phyloP scores from a whole-genome alignment of 176 grass and related monocot species.

The Rhynchospora breviuscula region DNA sequence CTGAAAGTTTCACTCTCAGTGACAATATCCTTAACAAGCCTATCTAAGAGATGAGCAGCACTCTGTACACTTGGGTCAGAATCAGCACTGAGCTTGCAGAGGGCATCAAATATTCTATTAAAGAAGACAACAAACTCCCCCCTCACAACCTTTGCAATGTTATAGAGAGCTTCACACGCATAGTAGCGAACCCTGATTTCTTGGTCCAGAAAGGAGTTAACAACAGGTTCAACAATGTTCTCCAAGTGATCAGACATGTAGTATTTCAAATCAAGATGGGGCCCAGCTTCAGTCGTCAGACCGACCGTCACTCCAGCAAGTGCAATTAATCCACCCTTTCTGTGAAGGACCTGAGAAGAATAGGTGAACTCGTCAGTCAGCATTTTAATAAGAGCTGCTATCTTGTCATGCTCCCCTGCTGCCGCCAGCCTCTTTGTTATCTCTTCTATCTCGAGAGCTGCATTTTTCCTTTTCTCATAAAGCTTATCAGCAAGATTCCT shows the following conservation, averaged over 20 bases:
- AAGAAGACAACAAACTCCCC: conserved; percentile 95
- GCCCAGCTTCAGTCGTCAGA: conserved; percentile 67
- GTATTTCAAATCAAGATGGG: conserved; percentile 60
- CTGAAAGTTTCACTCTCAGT: conserved; percentile 47
- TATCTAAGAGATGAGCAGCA: conserved; percentile 99
- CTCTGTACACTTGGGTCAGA: conserved; percentile 93
- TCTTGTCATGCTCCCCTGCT: conserved; percentile 78
- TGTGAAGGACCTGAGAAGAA: conserved; percentile 62
- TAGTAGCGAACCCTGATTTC: conserved; percentile 97
- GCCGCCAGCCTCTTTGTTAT: conserved; percentile 74
- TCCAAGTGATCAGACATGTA: conserved; percentile 24
- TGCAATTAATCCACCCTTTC: conserved; percentile 95
- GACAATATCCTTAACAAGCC: conserved; percentile 79
- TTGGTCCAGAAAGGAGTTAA: conserved; percentile 78
- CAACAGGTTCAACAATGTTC: conserved; percentile 77
- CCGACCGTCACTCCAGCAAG: conserved; percentile 88
- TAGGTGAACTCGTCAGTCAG: conserved; percentile 62
- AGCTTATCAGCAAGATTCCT: conserved; percentile 92
- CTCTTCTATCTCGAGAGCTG: conserved; percentile 93
- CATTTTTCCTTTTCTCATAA: conserved; percentile 98
- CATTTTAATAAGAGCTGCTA: conserved; percentile 57
- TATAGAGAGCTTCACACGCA: conserved; percentile 98
- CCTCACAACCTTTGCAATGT: conserved; percentile 99
- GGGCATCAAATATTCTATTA: conserved; percentile 94
- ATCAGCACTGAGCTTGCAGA: conserved; percentile 96